phyloP scores from a whole-genome alignment of 495 filamentous ascomycete species.

The Aspergillus sclerotiicarbonarius region DNA sequence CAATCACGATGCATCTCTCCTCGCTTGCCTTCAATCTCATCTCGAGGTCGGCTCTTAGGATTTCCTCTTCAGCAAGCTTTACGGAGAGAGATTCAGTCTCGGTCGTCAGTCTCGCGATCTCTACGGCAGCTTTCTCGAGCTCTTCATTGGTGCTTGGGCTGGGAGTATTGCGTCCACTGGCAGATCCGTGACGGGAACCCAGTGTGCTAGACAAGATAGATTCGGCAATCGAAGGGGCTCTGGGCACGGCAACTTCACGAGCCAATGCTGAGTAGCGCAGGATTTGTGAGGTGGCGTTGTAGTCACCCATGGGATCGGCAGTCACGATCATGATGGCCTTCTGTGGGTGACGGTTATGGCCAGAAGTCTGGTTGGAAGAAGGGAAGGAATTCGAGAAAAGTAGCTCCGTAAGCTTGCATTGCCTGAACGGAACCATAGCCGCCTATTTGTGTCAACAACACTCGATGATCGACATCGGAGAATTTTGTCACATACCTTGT shows the following conservation, averaged over 20 bases:
- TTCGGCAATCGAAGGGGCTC: conserved; percentile 72
- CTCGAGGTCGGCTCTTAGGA: conserved; percentile 51
- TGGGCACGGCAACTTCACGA: conserved; percentile 87
- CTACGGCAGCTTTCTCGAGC: conserved; percentile 69
- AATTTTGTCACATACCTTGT: conserved; percentile 57
- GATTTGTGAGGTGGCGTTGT: conserved; percentile 95
- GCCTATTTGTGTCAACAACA: conserved; percentile 45
- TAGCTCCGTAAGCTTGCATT: conserved; percentile 95
- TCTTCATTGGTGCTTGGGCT: conserved; percentile 58
- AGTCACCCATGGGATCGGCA: conserved; percentile 90
- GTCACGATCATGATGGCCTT: conserved; percentile 96
- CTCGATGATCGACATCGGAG: background rate
- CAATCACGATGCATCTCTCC: conserved; percentile 67
- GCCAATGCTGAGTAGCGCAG: conserved; percentile 92
- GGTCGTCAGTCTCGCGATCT: conserved; percentile 70
- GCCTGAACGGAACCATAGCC: conserved; percentile 84
- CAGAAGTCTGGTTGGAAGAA: conserved; percentile 52
- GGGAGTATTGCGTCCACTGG: conserved; percentile 49
- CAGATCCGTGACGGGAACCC: conserved; percentile 31
- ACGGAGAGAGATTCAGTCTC: conserved; percentile 66
- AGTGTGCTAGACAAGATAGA: conserved; percentile 53
- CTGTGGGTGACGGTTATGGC: conserved; percentile 62
- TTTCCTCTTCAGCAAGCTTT: conserved; percentile 60
- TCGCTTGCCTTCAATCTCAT: conserved; percentile 59
- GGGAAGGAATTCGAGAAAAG: conserved; percentile 96